A percentile compares a stretch with the other conserved stretches of the same genome.
Conservation (phyloP, 164 flowering plant genomes). For the Magnolia changhungtana region DNA sequence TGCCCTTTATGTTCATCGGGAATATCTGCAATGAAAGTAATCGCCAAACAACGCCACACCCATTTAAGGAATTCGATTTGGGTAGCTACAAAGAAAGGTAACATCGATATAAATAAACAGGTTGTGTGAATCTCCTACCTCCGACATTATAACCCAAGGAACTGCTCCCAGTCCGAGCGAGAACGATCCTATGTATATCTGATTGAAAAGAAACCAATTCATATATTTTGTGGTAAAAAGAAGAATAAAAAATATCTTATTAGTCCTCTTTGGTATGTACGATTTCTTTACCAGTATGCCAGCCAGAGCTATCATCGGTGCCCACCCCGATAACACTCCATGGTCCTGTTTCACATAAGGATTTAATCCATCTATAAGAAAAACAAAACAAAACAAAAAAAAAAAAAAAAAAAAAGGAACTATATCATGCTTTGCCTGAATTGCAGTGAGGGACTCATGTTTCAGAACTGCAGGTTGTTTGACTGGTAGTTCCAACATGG, state of each 20-base stretch:
- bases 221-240: background rate
- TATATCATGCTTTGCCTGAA: background rate
- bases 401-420: background rate
- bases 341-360: slow-evolving; percentile 36
- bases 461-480: background rate
- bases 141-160: slow-evolving; percentile 97
- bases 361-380: background rate
- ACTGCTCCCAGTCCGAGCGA: slow-evolving; percentile 89
- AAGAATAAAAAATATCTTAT: background rate
- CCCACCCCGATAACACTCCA: slow-evolving; percentile 32
- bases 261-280: no score
- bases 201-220: background rate
- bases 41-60: background rate
- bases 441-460: background rate
- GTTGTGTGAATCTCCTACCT: slow-evolving; percentile 42
- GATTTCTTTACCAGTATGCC: slow-evolving; percentile 65
- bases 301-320: slow-evolving; percentile 53
- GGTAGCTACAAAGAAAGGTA: background rate
- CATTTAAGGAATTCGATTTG: background rate
- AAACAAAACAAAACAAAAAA: background rate
- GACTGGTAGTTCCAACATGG: background rate
- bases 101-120: background rate
- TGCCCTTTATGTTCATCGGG: slow-evolving; percentile 83
- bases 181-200: slow-evolving; percentile 68
- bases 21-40: slow-evolving; percentile 55